A percentile compares a stretch with the other conserved stretches of the same genome.
Conservation (phyloP, 495 filamentous ascomycete species). For the Elasticomyces elasticus region DNA sequence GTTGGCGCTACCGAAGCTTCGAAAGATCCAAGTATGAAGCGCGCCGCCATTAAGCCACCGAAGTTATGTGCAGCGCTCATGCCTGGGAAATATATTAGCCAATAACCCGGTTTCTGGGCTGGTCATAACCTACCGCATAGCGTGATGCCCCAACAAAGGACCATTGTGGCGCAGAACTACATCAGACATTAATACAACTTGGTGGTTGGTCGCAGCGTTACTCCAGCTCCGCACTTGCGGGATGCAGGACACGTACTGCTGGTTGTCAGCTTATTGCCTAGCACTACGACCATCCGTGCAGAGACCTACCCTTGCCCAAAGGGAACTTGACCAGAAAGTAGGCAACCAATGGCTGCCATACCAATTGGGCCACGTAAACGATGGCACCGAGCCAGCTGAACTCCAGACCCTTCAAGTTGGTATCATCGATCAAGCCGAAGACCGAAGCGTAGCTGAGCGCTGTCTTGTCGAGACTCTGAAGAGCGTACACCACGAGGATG, state of each 20-base stretch:
- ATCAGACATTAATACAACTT: too few species aligned
- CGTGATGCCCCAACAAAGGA: conserved; percentile 25
- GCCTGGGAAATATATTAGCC: too few species aligned
- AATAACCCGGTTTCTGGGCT: too few species aligned
- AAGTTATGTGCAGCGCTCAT: conserved; percentile 32
- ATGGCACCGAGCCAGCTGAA: conserved; percentile 34
- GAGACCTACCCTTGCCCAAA: too few species aligned
- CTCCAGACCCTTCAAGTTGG: conserved; percentile 38
- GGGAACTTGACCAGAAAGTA: conserved; percentile 42
- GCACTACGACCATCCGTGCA: too few species aligned
- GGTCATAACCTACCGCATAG: too few species aligned
- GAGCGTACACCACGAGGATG: conserved; percentile 42
- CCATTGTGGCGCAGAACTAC: conserved; percentile 23
- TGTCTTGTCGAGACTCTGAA: conserved; percentile 47
- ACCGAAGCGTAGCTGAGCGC: conserved; percentile 43
- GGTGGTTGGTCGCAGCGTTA: too few species aligned
- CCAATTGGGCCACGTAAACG: conserved; percentile 28
- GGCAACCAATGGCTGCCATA: conserved; percentile 26
- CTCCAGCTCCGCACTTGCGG: too few species aligned
- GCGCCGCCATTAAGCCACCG: conserved; percentile 35
- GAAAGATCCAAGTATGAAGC: conserved; percentile 28
- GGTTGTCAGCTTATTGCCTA: too few species aligned
- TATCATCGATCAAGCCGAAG: conserved; percentile 44
- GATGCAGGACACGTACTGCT: too few species aligned
- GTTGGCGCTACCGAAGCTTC: conserved; percentile 40